phyloP scores from a whole-genome alignment of 805 yeast species.

The Cyberlindnera galapagoensis region DNA sequence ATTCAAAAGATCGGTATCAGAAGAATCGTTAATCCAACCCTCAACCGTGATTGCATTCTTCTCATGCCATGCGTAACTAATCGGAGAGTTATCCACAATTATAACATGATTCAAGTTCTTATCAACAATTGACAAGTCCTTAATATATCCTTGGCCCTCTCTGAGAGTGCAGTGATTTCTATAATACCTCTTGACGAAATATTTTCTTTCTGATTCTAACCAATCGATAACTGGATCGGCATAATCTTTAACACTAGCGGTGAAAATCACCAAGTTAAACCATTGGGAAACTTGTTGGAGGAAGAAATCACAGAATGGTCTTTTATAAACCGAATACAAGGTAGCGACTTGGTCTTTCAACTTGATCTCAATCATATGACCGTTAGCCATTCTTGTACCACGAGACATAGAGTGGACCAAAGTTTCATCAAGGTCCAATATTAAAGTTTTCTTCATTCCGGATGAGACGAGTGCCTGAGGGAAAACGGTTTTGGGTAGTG shows the following conservation, averaged over 20 bases:
- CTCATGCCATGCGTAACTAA: slow-evolving; percentile 76
- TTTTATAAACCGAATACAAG: slow-evolving; percentile 80
- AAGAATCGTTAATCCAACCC: slow-evolving; percentile 98
- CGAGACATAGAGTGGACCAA: slow-evolving; percentile 85
- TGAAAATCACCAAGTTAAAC: slow-evolving; percentile 86
- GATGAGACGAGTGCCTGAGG: slow-evolving; percentile 35
- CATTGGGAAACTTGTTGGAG: slow-evolving; percentile 71
- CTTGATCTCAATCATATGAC: slow-evolving; percentile 77
- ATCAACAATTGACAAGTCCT: slow-evolving; percentile 50
- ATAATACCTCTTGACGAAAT: slow-evolving; percentile 58
- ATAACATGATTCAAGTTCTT: slow-evolving; percentile 60
- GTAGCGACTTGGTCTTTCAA: slow-evolving; percentile 65
- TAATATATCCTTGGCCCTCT: slow-evolving; percentile 80
- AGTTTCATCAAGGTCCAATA: slow-evolving; percentile 91
- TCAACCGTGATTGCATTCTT: slow-evolving; percentile 89
- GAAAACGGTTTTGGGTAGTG: slow-evolving; percentile 34
- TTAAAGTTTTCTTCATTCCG: slow-evolving; percentile 55
- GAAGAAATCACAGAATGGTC: slow-evolving; percentile 89
- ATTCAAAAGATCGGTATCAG: slow-evolving; percentile 76
- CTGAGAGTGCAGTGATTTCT: slow-evolving; percentile 73
- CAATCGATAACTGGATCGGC: slow-evolving; percentile 97
- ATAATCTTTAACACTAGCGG: slow-evolving; percentile 90
- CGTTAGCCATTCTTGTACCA: slow-evolving; percentile 35
- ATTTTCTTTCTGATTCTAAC: slow-evolving; percentile 60
- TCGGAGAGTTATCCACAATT: slow-evolving; percentile 89